A percentile compares a stretch with the other conserved stretches of the same genome.
Conservation (phyloP, 345 rosid species). For the Rhodamnia rubescens region DNA sequence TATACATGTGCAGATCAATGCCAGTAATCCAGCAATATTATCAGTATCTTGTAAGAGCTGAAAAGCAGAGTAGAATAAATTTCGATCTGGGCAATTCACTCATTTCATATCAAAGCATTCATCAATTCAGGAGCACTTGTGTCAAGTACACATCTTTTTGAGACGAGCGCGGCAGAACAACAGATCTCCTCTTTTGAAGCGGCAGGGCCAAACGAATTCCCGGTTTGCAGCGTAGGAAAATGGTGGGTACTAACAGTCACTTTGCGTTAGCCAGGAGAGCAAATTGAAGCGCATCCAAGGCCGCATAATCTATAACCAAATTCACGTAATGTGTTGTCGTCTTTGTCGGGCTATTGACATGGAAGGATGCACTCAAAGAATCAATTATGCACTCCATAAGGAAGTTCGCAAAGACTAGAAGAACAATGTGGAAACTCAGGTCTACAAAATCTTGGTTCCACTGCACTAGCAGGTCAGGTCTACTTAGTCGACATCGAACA, state of each 20-base stretch:
- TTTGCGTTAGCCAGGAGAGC: background rate
- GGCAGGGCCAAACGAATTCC: background rate
- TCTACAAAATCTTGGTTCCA: background rate
- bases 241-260: background rate
- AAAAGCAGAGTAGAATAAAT: background rate
- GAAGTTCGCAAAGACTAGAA: background rate
- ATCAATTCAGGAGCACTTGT: background rate
- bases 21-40: background rate
- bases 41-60: background rate
- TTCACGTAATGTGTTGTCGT: background rate
- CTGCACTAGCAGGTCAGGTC: background rate
- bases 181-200: background rate
- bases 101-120: background rate
- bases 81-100: background rate
- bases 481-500: background rate
- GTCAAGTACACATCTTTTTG: background rate
- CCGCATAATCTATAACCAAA: rapidly evolving
- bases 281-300: background rate
- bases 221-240: background rate
- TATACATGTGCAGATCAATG: background rate
- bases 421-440: background rate
- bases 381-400: background rate
- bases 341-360: background rate
- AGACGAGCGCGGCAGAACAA: background rate
- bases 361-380: background rate